These are phyloP conservation scores for Choiromyces venosus DNA, from an alignment of 495 filamentous ascomycete genomes.

Conservation along the genomic window DNA sequence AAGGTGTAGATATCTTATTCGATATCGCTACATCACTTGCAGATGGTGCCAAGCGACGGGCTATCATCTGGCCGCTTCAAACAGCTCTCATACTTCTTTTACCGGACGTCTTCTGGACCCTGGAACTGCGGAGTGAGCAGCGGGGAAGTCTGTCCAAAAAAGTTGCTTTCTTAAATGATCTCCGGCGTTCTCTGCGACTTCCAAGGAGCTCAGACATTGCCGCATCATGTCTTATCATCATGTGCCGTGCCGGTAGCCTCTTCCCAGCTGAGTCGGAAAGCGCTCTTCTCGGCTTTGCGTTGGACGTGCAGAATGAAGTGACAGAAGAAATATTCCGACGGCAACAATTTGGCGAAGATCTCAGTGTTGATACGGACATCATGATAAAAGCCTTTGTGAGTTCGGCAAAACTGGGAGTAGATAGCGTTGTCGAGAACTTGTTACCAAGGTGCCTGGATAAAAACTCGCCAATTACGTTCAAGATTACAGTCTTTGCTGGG, in stretches of 20 bases:
- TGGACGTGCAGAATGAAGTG: constrained; percentile 62
- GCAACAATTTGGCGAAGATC: constrained; percentile 45
- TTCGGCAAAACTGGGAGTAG: constrained; percentile 55
- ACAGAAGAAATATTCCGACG: constrained; percentile 58
- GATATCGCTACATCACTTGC: constrained; percentile 57
- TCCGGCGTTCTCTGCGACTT: constrained; percentile 55
- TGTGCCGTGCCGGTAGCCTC: constrained; percentile 56
- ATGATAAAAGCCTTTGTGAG: constrained; percentile 63
- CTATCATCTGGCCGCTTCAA: constrained; percentile 57
- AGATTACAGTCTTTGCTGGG: constrained; percentile 54
- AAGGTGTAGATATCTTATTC: constrained; percentile 58
- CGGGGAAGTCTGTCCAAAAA: constrained; percentile 56
- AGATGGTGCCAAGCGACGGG: constrained; percentile 51
- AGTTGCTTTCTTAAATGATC: constrained; percentile 55
- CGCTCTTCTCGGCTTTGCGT: constrained; percentile 58
- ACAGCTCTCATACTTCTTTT: constrained; percentile 56
- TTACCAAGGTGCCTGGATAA: constrained; percentile 52
- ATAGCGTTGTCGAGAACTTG: constrained; percentile 52
- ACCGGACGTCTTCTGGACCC: constrained; percentile 61
- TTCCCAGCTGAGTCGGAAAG: constrained; percentile 57
- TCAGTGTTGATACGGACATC: constrained; percentile 52
- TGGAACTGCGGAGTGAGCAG: constrained; percentile 57
- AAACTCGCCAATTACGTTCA: constrained; percentile 55
- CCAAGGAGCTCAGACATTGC: constrained; percentile 52
- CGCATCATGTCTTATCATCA: constrained; percentile 55